phyloP scores from a whole-genome alignment of 2,329 filamentous ascomycete species.

The Paramyrothecium roridum region DNA sequence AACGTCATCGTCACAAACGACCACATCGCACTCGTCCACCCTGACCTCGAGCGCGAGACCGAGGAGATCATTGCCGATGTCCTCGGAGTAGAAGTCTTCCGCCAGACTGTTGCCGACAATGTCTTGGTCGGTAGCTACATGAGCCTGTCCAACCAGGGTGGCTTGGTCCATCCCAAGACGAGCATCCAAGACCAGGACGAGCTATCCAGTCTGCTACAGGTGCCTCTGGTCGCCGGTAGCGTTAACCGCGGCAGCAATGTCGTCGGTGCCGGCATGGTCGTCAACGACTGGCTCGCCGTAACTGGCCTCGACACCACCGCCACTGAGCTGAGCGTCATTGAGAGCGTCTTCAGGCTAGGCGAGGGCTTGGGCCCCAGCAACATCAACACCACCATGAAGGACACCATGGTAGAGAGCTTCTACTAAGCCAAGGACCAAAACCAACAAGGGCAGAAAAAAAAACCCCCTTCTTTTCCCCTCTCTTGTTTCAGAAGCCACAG shows the following conservation, averaged over 20 bases:
- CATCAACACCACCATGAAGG: constrained; percentile 85
- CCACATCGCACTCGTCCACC: constrained; percentile 93
- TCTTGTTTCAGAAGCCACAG: constrained; percentile 7
- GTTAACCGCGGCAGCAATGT: constrained; percentile 92
- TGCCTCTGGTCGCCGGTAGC: constrained; percentile 89
- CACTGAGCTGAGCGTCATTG: constrained; percentile 94
- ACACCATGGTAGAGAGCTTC: constrained; percentile 98
- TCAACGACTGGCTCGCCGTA: constrained; percentile 90
- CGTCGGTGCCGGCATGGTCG: constrained; percentile 68
- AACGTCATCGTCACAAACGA: constrained; percentile 98
- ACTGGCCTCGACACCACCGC: constrained; percentile 92
- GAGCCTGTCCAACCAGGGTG: constrained; percentile 91
- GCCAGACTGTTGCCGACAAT: constrained; percentile 95
- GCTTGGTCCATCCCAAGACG: constrained; percentile 96
- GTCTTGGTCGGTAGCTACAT: constrained; percentile 97
- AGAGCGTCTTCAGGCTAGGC: constrained; percentile 91
- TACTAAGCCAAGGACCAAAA: constrained; percentile 58
- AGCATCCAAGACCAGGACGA: constrained; percentile 98
- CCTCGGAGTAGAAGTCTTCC: constrained; percentile 82
- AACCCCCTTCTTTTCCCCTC: neutral
- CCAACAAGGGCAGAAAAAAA: neutral
- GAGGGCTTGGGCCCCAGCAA: constrained; percentile 77
- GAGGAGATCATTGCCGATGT: constrained; percentile 98
- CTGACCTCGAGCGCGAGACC: constrained; percentile 94
- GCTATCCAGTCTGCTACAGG: constrained; percentile 86